A percentile compares a stretch with the other conserved stretches of the same genome.
Conservation (phyloP, 2,329 filamentous ascomycete genomes). For the Diaporthe australafricana region DNA sequence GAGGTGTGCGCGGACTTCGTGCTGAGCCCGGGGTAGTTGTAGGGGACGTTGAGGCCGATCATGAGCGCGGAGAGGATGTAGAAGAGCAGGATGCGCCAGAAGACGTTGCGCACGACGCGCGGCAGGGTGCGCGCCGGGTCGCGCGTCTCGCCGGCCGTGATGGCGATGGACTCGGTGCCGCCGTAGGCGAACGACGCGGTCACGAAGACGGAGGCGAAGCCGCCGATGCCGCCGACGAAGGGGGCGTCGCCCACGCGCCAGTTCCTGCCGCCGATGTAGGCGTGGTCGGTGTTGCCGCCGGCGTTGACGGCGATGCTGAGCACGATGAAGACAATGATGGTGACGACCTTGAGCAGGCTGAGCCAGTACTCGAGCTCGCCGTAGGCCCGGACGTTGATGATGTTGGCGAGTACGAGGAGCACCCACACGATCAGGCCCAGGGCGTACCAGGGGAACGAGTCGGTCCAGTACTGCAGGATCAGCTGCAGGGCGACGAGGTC, state of each 20-base stretch:
- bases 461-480: conserved; percentile 70
- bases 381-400: conserved; percentile 64
- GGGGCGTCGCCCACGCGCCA: conserved; percentile 71
- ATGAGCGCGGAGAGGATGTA: conserved; percentile 63
- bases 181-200: conserved; percentile 72
- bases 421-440: conserved; percentile 72
- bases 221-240: conserved; percentile 73
- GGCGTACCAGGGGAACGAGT: conserved; percentile 72
- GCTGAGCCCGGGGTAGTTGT: conserved; percentile 59
- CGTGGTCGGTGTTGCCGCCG: conserved; percentile 65
- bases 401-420: conserved; percentile 63
- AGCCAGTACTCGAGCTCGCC: conserved; percentile 70
- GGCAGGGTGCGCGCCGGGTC: conserved; percentile 71
- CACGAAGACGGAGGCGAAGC: conserved; percentile 74
- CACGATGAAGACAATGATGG: conserved; percentile 71
- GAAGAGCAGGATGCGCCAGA: conserved; percentile 71
- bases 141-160: conserved; percentile 74
- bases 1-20: conserved; percentile 56
- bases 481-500: conserved; percentile 71
- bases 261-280: conserved; percentile 69
- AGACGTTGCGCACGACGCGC: conserved; percentile 73
- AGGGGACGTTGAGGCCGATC: conserved; percentile 70
- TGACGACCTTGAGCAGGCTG: conserved; percentile 64
- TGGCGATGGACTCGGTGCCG: conserved; percentile 73
- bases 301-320: conserved; percentile 70